Evolutionary conservation across 371 early-diverging fungal genomes (phyloP).

Genomic region (Encephalitozoon cuniculi): DNA sequence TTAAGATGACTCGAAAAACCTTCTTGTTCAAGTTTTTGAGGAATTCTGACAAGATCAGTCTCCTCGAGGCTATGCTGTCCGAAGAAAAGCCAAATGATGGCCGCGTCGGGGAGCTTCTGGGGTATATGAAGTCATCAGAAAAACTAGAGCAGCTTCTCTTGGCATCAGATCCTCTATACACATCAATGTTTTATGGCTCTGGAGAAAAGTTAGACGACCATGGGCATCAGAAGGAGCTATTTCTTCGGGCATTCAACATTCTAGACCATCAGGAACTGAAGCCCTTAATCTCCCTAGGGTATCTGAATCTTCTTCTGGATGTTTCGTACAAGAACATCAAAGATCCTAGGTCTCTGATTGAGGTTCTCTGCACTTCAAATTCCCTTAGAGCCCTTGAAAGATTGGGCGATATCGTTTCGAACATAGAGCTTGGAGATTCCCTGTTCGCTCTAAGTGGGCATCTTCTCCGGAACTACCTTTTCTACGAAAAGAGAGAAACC

Average conservation of each 20-base stretch:
- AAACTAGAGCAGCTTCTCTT: not conserved
- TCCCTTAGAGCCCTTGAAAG: conserved; percentile 2
- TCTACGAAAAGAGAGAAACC: not conserved
- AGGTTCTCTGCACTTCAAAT: not conserved
- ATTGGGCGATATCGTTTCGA: not conserved
- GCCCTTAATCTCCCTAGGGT: not conserved
- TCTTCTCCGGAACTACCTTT: not conserved
- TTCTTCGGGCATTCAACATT: conserved; percentile 8
- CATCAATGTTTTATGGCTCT: not conserved
- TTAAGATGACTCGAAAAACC: not conserved
- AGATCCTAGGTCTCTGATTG: not conserved
- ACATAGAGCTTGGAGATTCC: not conserved
- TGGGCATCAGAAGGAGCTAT: not conserved
- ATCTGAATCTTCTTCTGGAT: not conserved
- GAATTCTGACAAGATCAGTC: not conserved
- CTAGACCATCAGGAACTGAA: not conserved
- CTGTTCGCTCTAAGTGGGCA: not conserved
- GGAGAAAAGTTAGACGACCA: not conserved
- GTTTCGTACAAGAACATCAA: conserved; percentile 28
- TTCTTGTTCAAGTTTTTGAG: conserved; percentile 2
- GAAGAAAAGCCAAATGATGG: not conserved
- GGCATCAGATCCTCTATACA: not conserved
- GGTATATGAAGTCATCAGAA: not conserved
- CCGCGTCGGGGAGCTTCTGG: not conserved
- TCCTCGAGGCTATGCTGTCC: not conserved